Percentiles rank a stretch among this genome's conserved stretches.
Evolutionary conservation across 768 basidiomycete species (phyloP).

Genomic region (Pisolithus orientalis): DNA sequence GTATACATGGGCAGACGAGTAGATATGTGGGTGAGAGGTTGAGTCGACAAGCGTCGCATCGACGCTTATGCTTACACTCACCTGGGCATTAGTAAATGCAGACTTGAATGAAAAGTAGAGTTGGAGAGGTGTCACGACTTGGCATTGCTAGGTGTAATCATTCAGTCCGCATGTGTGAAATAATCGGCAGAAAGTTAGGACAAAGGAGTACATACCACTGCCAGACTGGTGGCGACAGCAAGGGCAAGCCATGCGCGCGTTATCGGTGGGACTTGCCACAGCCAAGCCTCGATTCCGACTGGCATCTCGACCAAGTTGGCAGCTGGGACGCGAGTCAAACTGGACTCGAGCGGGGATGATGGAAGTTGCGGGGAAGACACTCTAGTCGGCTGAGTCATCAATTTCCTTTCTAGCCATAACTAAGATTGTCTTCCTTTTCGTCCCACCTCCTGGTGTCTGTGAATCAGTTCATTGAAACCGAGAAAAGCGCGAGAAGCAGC

Average conservation of each 20-base stretch:
- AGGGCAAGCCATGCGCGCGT: slow-evolving; percentile 82
- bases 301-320: slow-evolving; percentile 42
- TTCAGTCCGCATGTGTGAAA: neutral
- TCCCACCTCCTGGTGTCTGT: no score
- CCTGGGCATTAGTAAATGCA: slow-evolving; percentile 78
- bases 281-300: slow-evolving; percentile 85
- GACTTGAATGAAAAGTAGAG: slow-evolving; percentile 89
- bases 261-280: slow-evolving; percentile 86
- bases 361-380: no score
- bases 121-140: slow-evolving; percentile 84
- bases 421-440: no score
- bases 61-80: slow-evolving; percentile 19
- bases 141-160: slow-evolving; percentile 66
- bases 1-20: slow-evolving; percentile 10
- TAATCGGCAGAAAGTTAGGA: no score
- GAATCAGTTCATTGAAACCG: no score
- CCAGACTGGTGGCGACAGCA: slow-evolving; percentile 73
- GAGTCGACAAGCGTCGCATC: neutral
- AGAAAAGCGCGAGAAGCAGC: no score
- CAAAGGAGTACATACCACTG: slow-evolving; percentile 59
- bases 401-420: no score
- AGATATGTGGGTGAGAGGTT: neutral
- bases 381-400: no score
- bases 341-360: no score
- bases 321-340: neutral